These are phyloP conservation scores for Rhodamnia rubescens DNA, from an alignment of 345 rosid genomes.

Conservation along the genomic window DNA sequence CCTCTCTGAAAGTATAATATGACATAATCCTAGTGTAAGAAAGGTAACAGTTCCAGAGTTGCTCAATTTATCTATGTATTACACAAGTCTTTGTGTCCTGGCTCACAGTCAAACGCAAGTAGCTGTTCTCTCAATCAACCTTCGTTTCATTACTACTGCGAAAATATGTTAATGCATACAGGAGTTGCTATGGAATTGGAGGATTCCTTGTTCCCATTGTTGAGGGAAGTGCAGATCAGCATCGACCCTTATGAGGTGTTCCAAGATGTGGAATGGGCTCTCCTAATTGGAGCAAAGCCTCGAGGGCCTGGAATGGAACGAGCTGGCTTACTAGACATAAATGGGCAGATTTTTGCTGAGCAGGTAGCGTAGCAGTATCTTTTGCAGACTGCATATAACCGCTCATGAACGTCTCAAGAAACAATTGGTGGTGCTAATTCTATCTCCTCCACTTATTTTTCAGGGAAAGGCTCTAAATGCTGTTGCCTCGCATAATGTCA, in stretches of 20 bases:
- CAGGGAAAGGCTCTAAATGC: constrained; percentile 92
- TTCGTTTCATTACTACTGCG: background rate
- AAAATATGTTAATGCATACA: constrained; percentile 7
- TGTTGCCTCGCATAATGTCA: constrained; percentile 76
- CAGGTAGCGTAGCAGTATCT: constrained; percentile 29
- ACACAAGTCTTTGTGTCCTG: background rate
- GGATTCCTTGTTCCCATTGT: constrained; percentile 87
- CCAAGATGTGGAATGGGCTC: constrained; percentile 96
- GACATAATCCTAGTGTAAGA: background rate
- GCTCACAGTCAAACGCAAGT: background rate
- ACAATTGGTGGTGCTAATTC: background rate
- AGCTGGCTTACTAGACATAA: constrained; percentile 78
- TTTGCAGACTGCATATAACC: background rate
- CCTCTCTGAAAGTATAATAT: background rate
- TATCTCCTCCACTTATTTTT: background rate
- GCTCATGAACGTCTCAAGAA: background rate
- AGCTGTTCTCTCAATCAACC: background rate
- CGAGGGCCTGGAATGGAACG: constrained; percentile 99
- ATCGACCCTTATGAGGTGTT: constrained; percentile 74
- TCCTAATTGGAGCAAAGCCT: constrained; percentile 94
- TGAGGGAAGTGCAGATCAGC: constrained; percentile 90
- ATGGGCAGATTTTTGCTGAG: constrained; percentile 86
- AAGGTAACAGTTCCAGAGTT: background rate
- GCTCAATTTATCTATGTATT: background rate
- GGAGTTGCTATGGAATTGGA: constrained; percentile 99